Conservation (phyloP, 1,139 yeast genomes). For the Sugiyamaella grinbergsii region DNA sequence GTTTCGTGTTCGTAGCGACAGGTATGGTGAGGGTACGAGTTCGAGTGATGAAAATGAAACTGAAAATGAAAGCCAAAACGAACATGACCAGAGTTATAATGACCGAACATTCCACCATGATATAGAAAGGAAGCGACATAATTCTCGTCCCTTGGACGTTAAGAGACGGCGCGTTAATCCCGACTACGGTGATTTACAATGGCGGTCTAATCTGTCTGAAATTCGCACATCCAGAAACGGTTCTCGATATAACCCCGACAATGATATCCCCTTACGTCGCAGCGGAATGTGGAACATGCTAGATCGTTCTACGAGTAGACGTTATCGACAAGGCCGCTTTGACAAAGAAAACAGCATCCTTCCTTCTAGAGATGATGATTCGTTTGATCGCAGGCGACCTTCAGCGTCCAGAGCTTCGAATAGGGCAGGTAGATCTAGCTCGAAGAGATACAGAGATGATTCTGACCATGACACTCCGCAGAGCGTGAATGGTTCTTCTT, state of each 20-base stretch:
- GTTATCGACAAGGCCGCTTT: too few relatives aligned
- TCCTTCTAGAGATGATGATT: background rate
- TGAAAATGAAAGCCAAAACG: too few relatives aligned
- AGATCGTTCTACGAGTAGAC: background rate
- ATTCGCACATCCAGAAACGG: background rate
- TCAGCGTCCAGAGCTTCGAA: background rate
- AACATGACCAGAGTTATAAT: too few relatives aligned
- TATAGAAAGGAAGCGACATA: too few relatives aligned
- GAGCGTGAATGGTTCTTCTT: too few relatives aligned
- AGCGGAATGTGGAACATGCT: background rate
- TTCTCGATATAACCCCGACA: background rate
- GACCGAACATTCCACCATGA: too few relatives aligned
- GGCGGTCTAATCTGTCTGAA: background rate
- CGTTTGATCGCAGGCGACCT: background rate
- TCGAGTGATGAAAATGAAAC: too few relatives aligned
- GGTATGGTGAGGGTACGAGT: too few relatives aligned
- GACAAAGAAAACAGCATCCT: background rate
- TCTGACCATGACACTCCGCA: too few relatives aligned
- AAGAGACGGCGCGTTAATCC: background rate
- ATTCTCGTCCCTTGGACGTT: background rate
- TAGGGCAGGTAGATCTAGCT: too few relatives aligned
- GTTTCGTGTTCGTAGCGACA: too few relatives aligned
- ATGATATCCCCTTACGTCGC: background rate
- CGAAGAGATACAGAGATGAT: too few relatives aligned
- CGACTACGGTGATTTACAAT: background rate